Conservation (phyloP, 2,329 filamentous ascomycete genomes). For the Pestalotiopsis sp. region DNA sequence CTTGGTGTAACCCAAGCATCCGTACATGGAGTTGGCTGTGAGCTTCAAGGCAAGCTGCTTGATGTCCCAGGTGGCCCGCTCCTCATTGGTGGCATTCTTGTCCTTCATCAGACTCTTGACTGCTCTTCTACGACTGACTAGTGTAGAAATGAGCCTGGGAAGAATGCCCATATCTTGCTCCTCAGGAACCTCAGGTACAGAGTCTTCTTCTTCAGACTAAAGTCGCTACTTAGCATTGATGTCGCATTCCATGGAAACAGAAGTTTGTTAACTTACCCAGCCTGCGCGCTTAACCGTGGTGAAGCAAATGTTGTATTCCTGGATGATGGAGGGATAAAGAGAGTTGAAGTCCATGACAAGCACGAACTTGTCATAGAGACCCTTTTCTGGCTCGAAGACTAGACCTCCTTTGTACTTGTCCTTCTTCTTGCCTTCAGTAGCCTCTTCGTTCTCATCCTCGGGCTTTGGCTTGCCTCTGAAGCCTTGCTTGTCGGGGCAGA, state of each 20-base stretch:
- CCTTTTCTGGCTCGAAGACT: conserved; percentile 96
- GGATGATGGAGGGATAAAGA: conserved; percentile 96
- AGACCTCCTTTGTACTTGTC: conserved; percentile 99
- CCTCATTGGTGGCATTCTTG: conserved; percentile 80
- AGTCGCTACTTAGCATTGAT: conserved; percentile 31
- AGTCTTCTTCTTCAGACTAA: conserved; percentile 78
- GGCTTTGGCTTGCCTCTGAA: conserved; percentile 74
- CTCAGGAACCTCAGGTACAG: conserved; percentile 81
- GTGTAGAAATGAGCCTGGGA: conserved; percentile 85
- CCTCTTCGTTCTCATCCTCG: conserved; percentile 73
- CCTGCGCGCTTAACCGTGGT: conserved; percentile 85
- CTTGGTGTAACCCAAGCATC: conserved; percentile 94
- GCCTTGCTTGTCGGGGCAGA: conserved; percentile 91
- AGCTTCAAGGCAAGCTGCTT: conserved; percentile 96
- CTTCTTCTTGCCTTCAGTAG: conserved; percentile 85
- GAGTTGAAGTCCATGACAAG: conserved; percentile 99
- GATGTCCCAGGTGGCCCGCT: conserved; percentile 95
- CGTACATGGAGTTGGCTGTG: conserved; percentile 99
- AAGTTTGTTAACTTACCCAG: conserved; percentile 55
- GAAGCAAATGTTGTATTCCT: conserved; percentile 99
- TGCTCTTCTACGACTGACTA: conserved; percentile 85
- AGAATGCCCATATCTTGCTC: conserved; percentile 83
- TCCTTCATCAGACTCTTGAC: conserved; percentile 98
- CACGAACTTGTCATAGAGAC: conserved; percentile 96
- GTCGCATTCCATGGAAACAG: background rate